A percentile compares a stretch with the other conserved stretches of the same genome.
These are phyloP conservation scores for Dittrichia graveolens DNA, from an alignment of 129 eudicot species.

Conservation along the genomic window DNA sequence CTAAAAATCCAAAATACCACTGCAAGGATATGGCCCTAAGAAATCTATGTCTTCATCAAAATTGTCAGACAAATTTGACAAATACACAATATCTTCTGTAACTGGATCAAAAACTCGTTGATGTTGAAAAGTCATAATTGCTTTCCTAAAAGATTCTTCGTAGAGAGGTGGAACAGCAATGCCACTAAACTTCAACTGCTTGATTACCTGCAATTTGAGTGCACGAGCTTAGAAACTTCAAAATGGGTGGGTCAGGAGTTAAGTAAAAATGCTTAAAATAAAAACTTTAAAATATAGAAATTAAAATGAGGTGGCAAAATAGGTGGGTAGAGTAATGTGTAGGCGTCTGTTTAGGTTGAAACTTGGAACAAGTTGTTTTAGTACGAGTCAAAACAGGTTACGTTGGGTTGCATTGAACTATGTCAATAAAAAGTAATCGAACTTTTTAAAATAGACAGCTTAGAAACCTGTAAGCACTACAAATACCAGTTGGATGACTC, in stretches of 20 bases:
- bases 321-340: too few relatives aligned
- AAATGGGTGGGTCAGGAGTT: background rate
- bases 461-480: too few relatives aligned
- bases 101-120: slow-evolving; percentile 89
- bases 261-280: background rate
- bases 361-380: too few relatives aligned
- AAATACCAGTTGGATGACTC: too few relatives aligned
- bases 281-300: background rate
- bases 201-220: slow-evolving; percentile 62
- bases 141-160: slow-evolving; percentile 86
- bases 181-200: slow-evolving; percentile 78
- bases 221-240: background rate
- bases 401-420: too few relatives aligned
- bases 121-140: slow-evolving; percentile 82
- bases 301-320: background rate
- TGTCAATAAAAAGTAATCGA: too few relatives aligned
- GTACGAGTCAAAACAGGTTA: too few relatives aligned
- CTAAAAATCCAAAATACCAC: background rate
- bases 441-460: too few relatives aligned
- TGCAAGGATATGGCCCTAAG: slow-evolving; percentile 97
- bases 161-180: slow-evolving; percentile 61
- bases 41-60: slow-evolving; percentile 68
- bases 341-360: too few relatives aligned
- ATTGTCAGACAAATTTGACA: slow-evolving; percentile 49
- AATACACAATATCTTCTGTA: slow-evolving; percentile 66